Evolutionary conservation across 768 basidiomycete genomes (phyloP).

Genomic region (Artomyces pyxidatus): DNA sequence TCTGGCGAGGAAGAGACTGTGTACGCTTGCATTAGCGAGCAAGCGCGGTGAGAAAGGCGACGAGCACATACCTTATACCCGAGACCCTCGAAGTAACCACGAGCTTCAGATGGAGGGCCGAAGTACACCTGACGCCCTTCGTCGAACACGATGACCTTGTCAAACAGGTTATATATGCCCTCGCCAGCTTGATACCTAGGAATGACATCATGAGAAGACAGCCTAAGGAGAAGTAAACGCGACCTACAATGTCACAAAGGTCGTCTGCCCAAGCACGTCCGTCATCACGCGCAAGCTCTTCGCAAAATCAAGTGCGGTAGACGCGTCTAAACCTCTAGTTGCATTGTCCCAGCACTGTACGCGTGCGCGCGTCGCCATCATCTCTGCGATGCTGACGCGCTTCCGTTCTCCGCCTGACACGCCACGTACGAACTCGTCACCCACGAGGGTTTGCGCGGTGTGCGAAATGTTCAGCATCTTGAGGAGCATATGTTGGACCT

Average conservation of each 20-base stretch:
- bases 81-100: slow-evolving; percentile 67
- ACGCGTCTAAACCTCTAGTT: slow-evolving; percentile 75
- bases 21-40: no score
- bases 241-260: slow-evolving; percentile 66
- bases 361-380: slow-evolving; percentile 75
- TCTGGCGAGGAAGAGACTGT: slow-evolving; percentile 72
- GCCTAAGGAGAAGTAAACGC: background rate
- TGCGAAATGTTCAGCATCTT: slow-evolving; percentile 81
- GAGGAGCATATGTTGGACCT: slow-evolving; percentile 55
- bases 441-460: slow-evolving; percentile 70
- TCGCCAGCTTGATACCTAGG: slow-evolving; percentile 59
- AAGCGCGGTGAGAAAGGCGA: no score
- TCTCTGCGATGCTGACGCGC: slow-evolving; percentile 77
- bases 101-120: slow-evolving; percentile 66
- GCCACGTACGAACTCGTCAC: slow-evolving; percentile 80
- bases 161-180: slow-evolving; percentile 68
- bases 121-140: slow-evolving; percentile 77
- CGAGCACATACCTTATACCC: no score
- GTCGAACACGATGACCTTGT: slow-evolving; percentile 82
- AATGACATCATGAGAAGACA: background rate
- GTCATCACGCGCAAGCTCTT: slow-evolving; percentile 76
- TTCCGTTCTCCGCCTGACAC: slow-evolving; percentile 79
- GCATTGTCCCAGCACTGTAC: slow-evolving; percentile 83
- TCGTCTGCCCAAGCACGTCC: slow-evolving; percentile 73
- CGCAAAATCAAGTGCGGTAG: slow-evolving; percentile 82